phyloP scores from a whole-genome alignment of 345 rosid species.

The Eucalyptus cloeziana region DNA sequence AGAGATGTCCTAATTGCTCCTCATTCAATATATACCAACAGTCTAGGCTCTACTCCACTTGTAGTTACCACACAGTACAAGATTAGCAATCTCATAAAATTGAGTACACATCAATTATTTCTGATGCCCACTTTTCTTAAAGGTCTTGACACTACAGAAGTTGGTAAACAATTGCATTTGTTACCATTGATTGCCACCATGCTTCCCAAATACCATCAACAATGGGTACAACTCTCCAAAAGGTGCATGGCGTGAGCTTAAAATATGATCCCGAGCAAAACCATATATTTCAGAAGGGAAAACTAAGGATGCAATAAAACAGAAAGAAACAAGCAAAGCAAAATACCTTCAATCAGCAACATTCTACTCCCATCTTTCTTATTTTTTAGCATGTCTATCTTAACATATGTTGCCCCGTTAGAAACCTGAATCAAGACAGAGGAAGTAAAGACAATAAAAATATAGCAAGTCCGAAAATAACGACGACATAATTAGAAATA shows the following conservation, averaged over 20 bases:
- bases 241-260: neutral
- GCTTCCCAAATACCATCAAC: neutral
- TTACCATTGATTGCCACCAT: neutral
- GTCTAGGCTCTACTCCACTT: neutral
- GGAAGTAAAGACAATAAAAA: neutral
- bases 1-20: neutral
- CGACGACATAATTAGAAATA: neutral
- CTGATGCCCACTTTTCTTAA: neutral
- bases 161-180: neutral
- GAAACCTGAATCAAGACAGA: conserved; percentile 30
- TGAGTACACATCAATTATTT: neutral
- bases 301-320: neutral
- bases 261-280: neutral
- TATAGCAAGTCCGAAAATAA: neutral
- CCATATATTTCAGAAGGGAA: neutral
- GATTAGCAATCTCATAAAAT: neutral
- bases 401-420: conserved; percentile 74
- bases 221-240: neutral
- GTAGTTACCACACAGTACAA: neutral
- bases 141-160: neutral
- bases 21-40: neutral
- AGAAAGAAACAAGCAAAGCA: neutral
- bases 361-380: conserved; percentile 56
- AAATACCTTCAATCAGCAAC: conserved; percentile 73
- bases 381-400: conserved; percentile 57